These are phyloP conservation scores for Termitomyces sp. DNA, from an alignment of 768 basidiomycete species.

Conservation along the genomic window DNA sequence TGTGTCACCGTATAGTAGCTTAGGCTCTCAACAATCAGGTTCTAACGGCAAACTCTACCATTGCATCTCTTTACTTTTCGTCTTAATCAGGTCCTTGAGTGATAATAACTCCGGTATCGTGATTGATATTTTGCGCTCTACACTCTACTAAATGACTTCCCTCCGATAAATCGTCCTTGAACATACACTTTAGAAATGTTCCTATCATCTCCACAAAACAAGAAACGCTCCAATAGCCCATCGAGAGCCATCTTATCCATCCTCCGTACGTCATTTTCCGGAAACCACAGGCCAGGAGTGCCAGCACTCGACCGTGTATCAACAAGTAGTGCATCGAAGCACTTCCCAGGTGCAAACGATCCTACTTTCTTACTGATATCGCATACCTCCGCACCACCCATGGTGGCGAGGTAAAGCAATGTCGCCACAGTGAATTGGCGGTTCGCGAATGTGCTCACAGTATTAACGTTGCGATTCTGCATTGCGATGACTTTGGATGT, in stretches of 20 bases:
- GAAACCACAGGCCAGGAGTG: constrained; percentile 55
- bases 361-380: constrained; percentile 63
- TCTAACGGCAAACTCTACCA: too few relatives aligned
- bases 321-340: constrained; percentile 85
- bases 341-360: constrained; percentile 74
- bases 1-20: too few relatives aligned
- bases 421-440: constrained; percentile 69
- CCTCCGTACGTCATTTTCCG: constrained; percentile 25
- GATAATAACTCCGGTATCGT: too few relatives aligned
- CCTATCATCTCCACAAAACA: constrained; percentile 84
- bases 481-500: constrained; percentile 74
- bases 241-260: constrained; percentile 20
- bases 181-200: constrained; percentile 84
- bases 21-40: too few relatives aligned
- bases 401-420: constrained; percentile 85
- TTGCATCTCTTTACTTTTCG: not conserved
- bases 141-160: constrained; percentile 31
- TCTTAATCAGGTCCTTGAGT: too few relatives aligned
- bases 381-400: constrained; percentile 87
- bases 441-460: constrained; percentile 34
- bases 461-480: constrained; percentile 17
- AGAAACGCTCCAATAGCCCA: constrained; percentile 73
- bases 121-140: not conserved
- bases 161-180: constrained; percentile 74
- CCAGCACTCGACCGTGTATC: constrained; percentile 46